These are phyloP conservation scores for Komagataea norvegica DNA, from an alignment of 1,139 yeast genomes.

Conservation along the genomic window DNA sequence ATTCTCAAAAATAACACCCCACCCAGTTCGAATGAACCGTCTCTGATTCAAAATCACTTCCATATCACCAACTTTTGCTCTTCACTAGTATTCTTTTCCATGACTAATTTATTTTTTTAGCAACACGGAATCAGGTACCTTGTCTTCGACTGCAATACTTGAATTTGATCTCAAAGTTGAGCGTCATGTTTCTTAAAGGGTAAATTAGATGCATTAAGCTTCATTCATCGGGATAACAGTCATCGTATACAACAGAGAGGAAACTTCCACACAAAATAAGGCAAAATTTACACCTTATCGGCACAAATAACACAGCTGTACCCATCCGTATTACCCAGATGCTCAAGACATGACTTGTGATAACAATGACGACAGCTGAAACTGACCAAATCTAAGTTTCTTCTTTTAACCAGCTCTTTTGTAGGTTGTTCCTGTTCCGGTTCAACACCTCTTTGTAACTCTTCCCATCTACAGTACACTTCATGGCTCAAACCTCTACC, in stretches of 20 bases:
- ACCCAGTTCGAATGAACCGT: too few relatives aligned
- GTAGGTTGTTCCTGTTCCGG: background rate
- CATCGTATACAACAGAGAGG: constrained; percentile 40
- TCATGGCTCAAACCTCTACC: constrained; percentile 50
- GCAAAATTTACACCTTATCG: constrained; percentile 1
- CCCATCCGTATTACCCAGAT: constrained; percentile 32
- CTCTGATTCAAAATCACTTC: background rate
- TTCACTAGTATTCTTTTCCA: constrained; percentile 6
- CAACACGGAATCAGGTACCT: constrained; percentile 26
- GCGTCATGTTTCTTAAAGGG: constrained; percentile 43
- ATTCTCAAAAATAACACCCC: too few relatives aligned
- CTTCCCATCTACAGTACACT: constrained; percentile 45
- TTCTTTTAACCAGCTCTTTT: background rate
- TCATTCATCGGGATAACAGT: constrained; percentile 44
- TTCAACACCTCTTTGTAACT: constrained; percentile 11
- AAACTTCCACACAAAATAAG: constrained; percentile 46
- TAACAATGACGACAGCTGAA: constrained; percentile 62
- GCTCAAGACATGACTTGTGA: constrained; percentile 53
- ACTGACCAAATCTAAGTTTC: constrained; percentile 34
- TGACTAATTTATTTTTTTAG: constrained; percentile 22
- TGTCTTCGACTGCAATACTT: constrained; percentile 24
- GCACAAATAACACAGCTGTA: constrained; percentile 25
- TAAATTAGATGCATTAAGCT: constrained; percentile 45
- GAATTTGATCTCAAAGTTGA: constrained; percentile 25
- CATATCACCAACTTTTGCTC: background rate